These are phyloP conservation scores for Abelmoschus esculentus DNA, from an alignment of 345 rosid species.

Conservation along the genomic window DNA sequence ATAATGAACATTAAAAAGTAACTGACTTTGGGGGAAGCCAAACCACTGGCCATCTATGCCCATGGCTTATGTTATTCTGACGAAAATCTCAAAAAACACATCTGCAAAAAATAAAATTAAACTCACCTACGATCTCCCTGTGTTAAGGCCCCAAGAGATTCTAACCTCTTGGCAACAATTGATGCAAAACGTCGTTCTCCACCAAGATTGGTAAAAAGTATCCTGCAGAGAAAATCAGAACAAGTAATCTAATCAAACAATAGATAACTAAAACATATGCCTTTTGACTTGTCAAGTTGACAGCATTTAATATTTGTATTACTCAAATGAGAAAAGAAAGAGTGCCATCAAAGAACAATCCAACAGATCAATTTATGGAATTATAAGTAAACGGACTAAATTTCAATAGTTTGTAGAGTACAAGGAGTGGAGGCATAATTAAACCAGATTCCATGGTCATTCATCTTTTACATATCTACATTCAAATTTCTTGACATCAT, in stretches of 20 bases:
- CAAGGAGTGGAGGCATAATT: background rate
- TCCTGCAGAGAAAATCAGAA: slow-evolving; percentile 33
- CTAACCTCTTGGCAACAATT: slow-evolving; percentile 95
- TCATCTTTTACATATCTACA: background rate
- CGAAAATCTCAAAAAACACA: background rate
- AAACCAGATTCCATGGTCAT: background rate
- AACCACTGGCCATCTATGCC: background rate
- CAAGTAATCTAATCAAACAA: slow-evolving; percentile 12
- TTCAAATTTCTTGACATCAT: background rate
- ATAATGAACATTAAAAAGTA: background rate
- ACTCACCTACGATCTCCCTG: slow-evolving; percentile 95
- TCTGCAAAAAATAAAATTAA: slow-evolving; percentile 7
- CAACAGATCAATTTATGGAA: background rate
- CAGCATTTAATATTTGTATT: background rate
- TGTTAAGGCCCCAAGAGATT: slow-evolving; percentile 94
- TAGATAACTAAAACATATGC: slow-evolving; percentile 8
- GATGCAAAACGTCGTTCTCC: slow-evolving; percentile 99
- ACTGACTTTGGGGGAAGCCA: background rate
- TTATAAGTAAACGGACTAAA: no score
- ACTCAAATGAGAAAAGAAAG: background rate
- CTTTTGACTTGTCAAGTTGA: background rate
- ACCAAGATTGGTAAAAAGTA: slow-evolving; percentile 87
- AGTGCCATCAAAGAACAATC: slow-evolving; percentile 4
- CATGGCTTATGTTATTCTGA: background rate
- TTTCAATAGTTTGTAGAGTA: no score